Evolutionary conservation across 352 stramenopile species (phyloP).

Genomic region (Elongisporangium undulatum): DNA sequence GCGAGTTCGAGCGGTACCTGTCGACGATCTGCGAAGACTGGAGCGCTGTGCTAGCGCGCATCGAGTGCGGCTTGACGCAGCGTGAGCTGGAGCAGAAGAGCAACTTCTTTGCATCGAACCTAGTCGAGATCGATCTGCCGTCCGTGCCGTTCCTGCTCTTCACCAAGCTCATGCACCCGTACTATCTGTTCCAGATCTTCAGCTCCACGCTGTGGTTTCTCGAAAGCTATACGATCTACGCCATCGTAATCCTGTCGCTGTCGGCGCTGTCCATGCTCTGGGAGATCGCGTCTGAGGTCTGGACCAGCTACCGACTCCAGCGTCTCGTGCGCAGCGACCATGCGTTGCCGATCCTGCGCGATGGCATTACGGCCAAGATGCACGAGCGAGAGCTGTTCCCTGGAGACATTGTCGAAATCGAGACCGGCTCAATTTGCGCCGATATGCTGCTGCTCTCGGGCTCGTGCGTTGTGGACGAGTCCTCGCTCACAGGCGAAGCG

Average conservation of each 20-base stretch:
- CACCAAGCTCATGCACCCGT: conserved; percentile 44
- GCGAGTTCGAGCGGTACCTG: conserved; percentile 50
- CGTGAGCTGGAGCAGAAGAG: conserved; percentile 10
- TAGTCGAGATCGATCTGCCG: conserved; percentile 38
- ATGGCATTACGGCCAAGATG: conserved; percentile 5
- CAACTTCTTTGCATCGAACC: conserved; percentile 41
- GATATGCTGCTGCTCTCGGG: conserved; percentile 48
- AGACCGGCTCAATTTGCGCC: conserved; percentile 23
- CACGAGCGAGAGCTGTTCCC: conserved; percentile 41
- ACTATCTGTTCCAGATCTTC: conserved; percentile 63
- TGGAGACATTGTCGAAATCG: conserved; percentile 43
- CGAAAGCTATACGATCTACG: conserved; percentile 43
- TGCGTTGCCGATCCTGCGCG: conserved; percentile 24
- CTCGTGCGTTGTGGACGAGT: conserved; percentile 38
- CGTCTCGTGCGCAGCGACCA: conserved; percentile 32
- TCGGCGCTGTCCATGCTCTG: conserved; percentile 37
- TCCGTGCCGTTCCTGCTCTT: conserved; percentile 39
- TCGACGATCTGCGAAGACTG: conserved; percentile 35
- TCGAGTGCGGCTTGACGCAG: conserved; percentile 21
- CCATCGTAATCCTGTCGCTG: conserved; percentile 37
- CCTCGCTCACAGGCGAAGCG: conserved; percentile 45
- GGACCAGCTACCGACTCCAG: conserved; percentile 37
- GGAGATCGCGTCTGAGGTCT: conserved; percentile 44
- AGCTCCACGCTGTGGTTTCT: conserved; percentile 45
- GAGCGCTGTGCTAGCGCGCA: conserved; percentile 12